A percentile compares a stretch with the other conserved stretches of the same genome.
Conservation (phyloP, 2,329 filamentous ascomycete genomes). For the Rachicladosporium sp. region DNA sequence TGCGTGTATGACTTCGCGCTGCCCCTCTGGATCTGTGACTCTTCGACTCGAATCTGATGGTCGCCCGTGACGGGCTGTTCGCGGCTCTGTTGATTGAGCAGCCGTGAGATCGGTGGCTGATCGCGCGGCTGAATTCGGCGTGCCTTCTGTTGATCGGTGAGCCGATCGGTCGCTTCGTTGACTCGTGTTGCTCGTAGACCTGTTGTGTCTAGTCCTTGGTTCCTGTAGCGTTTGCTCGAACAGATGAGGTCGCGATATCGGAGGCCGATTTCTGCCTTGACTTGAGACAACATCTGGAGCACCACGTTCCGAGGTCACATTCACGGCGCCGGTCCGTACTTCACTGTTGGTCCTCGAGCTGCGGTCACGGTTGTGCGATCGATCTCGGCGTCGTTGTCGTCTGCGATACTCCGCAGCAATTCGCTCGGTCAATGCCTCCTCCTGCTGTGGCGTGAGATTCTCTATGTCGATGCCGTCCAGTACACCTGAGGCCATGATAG, state of each 20-base stretch:
- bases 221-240: conserved; percentile 28
- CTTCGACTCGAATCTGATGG: conserved; percentile 34
- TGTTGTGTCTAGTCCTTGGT: conserved; percentile 18
- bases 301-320: background rate
- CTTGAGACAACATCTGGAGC: background rate
- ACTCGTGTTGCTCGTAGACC: conserved; percentile 33
- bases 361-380: conserved; percentile 16
- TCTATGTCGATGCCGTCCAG: conserved; percentile 81
- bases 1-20: background rate
- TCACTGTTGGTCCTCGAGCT: conserved; percentile 1
- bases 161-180: conserved; percentile 14
- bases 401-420: conserved; percentile 82
- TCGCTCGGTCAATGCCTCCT: conserved; percentile 80
- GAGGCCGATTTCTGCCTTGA: conserved; percentile 21
- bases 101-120: conserved; percentile 53
- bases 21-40: conserved; percentile 25
- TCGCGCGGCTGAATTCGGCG: conserved; percentile 38
- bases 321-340: background rate
- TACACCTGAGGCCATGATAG: conserved; percentile 78
- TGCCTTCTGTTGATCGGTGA: conserved; percentile 29
- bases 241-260: conserved; percentile 35
- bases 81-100: conserved; percentile 17
- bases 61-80: conserved; percentile 21
- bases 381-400: conserved; percentile 48
- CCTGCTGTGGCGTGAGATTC: conserved; percentile 69